Percentiles rank a stretch among this genome's conserved stretches.
phyloP scores from a whole-genome alignment of 768 basidiomycete genomes.

The Sistotremastrum niveocremeum region DNA sequence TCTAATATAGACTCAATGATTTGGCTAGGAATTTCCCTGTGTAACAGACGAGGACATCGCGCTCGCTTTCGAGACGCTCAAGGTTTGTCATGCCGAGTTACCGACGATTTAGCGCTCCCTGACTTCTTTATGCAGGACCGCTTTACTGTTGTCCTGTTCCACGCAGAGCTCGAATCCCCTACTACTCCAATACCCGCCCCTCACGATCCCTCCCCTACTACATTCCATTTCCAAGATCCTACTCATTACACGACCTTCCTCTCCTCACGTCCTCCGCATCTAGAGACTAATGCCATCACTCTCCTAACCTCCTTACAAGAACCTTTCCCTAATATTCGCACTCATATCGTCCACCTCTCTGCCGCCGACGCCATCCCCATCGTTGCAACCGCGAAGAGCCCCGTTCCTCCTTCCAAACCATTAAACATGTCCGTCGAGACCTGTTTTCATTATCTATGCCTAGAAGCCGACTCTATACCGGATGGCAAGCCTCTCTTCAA shows the following conservation, averaged over 20 bases:
- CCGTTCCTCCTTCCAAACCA: constrained; percentile 21
- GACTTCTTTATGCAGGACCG: constrained; percentile 32
- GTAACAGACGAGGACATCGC: constrained; percentile 59
- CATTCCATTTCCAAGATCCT: constrained; percentile 23
- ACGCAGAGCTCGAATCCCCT: constrained; percentile 70
- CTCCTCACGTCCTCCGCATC: constrained; percentile 61
- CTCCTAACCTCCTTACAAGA: constrained; percentile 57
- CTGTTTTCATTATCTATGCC: constrained; percentile 91
- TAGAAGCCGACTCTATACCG: constrained; percentile 61
- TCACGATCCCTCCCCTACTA: constrained; percentile 6
- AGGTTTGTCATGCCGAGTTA: constrained; percentile 30
- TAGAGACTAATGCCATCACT: constrained; percentile 73
- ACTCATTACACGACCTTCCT: constrained; percentile 71
- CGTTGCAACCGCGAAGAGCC: constrained; percentile 52
- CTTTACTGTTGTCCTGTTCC: constrained; percentile 70
- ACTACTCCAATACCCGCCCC: constrained; percentile 11
- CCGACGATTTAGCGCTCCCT: not conserved
- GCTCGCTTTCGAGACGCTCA: constrained; percentile 57
- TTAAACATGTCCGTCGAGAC: constrained; percentile 84
- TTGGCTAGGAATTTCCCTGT: constrained; percentile 79
- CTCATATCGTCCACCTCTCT: constrained; percentile 94
- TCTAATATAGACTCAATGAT: not conserved
- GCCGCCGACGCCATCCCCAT: constrained; percentile 68
- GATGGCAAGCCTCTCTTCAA: constrained; percentile 77
- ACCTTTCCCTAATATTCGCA: constrained; percentile 52